These are phyloP conservation scores for Prunus mira DNA, from an alignment of 306 rosid species.

Conservation along the genomic window DNA sequence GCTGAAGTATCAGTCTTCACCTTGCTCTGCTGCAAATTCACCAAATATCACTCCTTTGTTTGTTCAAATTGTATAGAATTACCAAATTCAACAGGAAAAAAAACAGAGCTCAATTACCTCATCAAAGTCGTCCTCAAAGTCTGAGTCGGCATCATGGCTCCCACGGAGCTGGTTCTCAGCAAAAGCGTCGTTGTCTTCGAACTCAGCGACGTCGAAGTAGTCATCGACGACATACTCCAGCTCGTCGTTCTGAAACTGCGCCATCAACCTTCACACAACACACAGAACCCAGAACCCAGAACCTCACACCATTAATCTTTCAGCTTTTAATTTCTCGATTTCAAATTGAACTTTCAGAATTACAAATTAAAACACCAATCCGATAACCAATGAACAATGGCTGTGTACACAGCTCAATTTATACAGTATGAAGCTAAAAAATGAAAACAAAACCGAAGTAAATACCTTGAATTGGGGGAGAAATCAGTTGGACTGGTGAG, in stretches of 20 bases:
- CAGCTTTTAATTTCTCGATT: too few species aligned
- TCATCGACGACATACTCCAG: conserved; percentile 52
- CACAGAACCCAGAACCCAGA: background rate
- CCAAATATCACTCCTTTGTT: background rate
- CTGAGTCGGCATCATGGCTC: conserved; percentile 37
- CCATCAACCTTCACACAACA: conserved; percentile 38
- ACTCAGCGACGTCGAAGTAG: conserved; percentile 42
- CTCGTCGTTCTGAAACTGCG: conserved; percentile 62
- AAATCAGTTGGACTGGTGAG: background rate
- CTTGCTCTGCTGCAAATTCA: conserved; percentile 36
- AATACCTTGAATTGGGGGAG: background rate
- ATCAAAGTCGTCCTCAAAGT: conserved; percentile 51
- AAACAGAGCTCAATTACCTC: conserved; percentile 20
- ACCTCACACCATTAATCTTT: too few species aligned
- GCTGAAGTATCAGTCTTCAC: conserved; percentile 78
- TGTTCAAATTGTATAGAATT: background rate
- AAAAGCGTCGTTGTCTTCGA: conserved; percentile 35
- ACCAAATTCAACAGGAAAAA: background rate
- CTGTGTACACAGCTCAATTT: too few species aligned
- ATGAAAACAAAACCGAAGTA: background rate
- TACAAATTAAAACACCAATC: background rate
- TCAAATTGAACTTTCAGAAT: too few species aligned
- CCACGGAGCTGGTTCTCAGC: conserved; percentile 22
- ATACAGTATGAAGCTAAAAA: too few species aligned
- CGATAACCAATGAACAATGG: background rate